Base-by-base conservation (phyloP, 176 grass and related monocot genomes). In the Avena sativa region DNA sequence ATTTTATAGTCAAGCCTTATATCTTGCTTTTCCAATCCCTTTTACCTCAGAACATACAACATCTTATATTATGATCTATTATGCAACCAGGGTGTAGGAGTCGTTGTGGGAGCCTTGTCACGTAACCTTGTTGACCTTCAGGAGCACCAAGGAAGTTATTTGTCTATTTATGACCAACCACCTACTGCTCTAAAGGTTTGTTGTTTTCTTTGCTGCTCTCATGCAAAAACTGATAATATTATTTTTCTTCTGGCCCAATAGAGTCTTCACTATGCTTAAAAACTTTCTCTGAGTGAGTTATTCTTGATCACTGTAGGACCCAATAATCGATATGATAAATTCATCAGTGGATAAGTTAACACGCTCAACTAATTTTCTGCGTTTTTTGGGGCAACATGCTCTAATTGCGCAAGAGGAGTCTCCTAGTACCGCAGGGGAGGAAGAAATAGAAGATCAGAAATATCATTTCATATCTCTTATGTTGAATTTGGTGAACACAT, bases 121-220 rank as follows among this genome's bases (percentile, higher is more conserved):
- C 92, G 92, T 32, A 97, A 97, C 81, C 86, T 97, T 92, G 90
- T 88, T 68, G 95, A 97, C 63, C 92, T 97, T 79, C 92, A 97
- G 83, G 95, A 91, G 73, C 83, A 40, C 69, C 90, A 94, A 85
- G 95, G 92, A 81, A 94, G 90, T 83, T 97, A 94, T 78, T 91
- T 97, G 30, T 97, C 95, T 71, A 97, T 97, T 88, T 97, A 94
- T 86, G 95, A 97, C 86, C 92, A 97, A 70, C 95, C 95, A 89
- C 79, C 92, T 64, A 75, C 86, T 85, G 85, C 87, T 74, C 92
- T 90, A 70, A 92, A 97, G 92, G 95, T 97, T 72, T 44, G 34
- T 30, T 91, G 15, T 81, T 71, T 71, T 60, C 19, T 83, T 78
- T 25, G 19, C 70, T 88, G 7, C 53, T 76, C 19, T 78, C 19